Evolutionary conservation across 116 monocot genomes (phyloP).

Genomic region (Dioscorea cayenensis): DNA sequence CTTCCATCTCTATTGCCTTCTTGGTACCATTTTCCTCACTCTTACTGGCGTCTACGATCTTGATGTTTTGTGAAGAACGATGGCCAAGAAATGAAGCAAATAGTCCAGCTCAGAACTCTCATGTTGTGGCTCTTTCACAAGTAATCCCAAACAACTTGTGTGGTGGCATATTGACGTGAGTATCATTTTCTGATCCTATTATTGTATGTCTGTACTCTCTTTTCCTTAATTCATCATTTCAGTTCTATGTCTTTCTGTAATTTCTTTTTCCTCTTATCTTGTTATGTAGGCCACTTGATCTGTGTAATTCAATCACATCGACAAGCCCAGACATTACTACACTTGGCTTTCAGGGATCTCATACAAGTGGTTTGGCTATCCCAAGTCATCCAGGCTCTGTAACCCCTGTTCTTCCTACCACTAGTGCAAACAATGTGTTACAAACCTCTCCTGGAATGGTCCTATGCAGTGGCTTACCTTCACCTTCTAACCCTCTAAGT

Average conservation of each 20-base stretch:
- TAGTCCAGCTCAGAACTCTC: constrained; percentile 69
- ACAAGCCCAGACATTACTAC: constrained; percentile 38
- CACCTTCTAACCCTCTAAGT: constrained; percentile 48
- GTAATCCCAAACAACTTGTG: constrained; percentile 68
- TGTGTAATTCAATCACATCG: constrained; percentile 61
- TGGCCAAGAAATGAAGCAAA: constrained; percentile 52
- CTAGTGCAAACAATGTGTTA: constrained; percentile 37
- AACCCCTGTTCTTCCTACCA: constrained; percentile 45
- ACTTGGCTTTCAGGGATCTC: constrained; percentile 57
- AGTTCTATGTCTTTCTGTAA: not conserved
- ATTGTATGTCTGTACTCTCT: not conserved
- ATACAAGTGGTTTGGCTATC: constrained; percentile 40
- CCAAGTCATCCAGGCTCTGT: constrained; percentile 50
- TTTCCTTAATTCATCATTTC: constrained; percentile 1
- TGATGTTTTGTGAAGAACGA: constrained; percentile 40
- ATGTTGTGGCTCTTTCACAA: constrained; percentile 77
- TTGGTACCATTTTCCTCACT: constrained; percentile 1
- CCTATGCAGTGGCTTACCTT: constrained; percentile 45
- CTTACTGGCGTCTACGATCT: constrained; percentile 1
- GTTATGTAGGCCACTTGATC: constrained; percentile 73
- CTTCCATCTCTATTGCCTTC: not conserved
- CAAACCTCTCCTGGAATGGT: constrained; percentile 68
- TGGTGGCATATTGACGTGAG: constrained; percentile 67
- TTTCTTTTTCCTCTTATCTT: not conserved
- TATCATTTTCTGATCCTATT: not conserved